Base-by-base conservation (phyloP, 805 yeast species). In the Scheffersomyces coipomensis region DNA sequence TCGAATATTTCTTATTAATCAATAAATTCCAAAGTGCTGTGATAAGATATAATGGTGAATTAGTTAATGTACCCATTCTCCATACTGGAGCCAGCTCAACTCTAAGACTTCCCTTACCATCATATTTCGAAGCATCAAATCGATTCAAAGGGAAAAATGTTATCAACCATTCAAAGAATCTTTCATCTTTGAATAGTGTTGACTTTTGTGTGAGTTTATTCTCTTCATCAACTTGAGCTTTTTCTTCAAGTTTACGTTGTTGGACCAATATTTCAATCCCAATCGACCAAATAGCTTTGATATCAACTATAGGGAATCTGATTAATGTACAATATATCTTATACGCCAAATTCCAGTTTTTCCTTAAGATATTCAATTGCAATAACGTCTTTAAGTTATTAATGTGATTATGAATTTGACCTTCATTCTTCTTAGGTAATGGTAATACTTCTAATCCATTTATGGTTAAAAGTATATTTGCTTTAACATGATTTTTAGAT, bases 231-330 rank as follows among this genome's bases (percentile, higher is more conserved):
- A 26, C 39, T 34, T 17, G 43, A 16, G 25, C 39, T 34, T 17
- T 42, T 42, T 35, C 45, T 47, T 35, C 41, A 2, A 7, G 15
- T 2, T 13, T 19, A 6, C 26, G 19, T 15, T 19, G 34, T 15
- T 27, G 34, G 11, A 25, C 36, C n/a, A 83, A 51, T 4, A 83
- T 76, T 43, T 78, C 82, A 4, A 79, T 56, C 0, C 85, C 89
- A 1, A 82, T 26, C 0, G 84, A 76, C 90, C 90, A 85, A 9
- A 83, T 52, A 3, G 73, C 59, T 38, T 79, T 62, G 5, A 82
- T 53, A 52, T 84, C 87, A 9, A 77, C 67, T 1, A 56, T 55
- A 1, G 75, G 75, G 1, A 75, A 48, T 37, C 83, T 55, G 2
- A 80, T 53, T 17, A 85, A 53, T 2, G 78, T 38, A 8, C 77